phyloP scores from a whole-genome alignment of 257 asterid species.

The Nicotiana noctiflora region DNA sequence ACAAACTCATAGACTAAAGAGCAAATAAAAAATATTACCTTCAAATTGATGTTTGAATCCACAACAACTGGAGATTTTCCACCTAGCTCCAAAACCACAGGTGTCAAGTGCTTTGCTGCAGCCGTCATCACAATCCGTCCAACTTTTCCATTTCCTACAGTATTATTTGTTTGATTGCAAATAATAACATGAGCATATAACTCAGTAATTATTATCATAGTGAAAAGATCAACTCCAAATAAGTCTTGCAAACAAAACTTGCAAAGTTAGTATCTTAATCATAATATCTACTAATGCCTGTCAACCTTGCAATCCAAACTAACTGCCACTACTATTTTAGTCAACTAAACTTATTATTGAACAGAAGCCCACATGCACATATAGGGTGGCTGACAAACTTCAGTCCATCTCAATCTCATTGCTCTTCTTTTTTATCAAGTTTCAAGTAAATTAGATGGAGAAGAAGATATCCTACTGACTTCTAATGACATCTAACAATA shows the following conservation, averaged over 20 bases:
- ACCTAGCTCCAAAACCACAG: constrained; percentile 84
- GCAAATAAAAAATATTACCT: constrained; percentile 27
- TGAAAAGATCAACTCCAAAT: not conserved
- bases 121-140: constrained; percentile 79
- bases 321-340: not conserved
- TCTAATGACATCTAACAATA: not conserved
- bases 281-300: not conserved
- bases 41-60: constrained; percentile 54
- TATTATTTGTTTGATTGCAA: not conserved
- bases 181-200: not conserved
- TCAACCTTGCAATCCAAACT: not conserved
- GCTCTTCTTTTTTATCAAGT: not conserved
- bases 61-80: constrained; percentile 80
- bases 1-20: not conserved
- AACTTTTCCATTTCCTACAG: constrained; percentile 62
- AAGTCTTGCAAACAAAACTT: not conserved
- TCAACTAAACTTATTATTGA: not conserved
- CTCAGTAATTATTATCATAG: not conserved
- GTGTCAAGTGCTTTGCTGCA: constrained; percentile 89
- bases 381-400: not conserved
- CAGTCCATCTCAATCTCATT: not conserved
- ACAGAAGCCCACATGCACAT: not conserved
- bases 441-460: not conserved
- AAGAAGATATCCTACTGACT: not conserved
- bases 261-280: not conserved